Evolutionary conservation across 164 flowering plant species (phyloP).

Genomic region (Tinospora cordifolia): DNA sequence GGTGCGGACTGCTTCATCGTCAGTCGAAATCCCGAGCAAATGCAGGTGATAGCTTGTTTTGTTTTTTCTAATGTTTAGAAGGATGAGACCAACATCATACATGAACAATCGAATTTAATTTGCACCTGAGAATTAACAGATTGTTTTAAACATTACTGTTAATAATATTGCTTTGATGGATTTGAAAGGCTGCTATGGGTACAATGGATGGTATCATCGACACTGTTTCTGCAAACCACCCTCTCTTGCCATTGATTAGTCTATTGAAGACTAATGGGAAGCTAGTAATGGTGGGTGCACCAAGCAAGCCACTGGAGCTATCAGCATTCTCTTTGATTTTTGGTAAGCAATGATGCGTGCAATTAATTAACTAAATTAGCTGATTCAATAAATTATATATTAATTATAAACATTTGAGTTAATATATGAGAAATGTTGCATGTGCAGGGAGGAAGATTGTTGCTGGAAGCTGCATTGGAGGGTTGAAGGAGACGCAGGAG

Average conservation of each 20-base stretch:
- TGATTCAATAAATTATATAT: too few species aligned
- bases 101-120: too few species aligned
- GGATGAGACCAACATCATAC: too few species aligned
- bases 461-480: slow-evolving; percentile 33
- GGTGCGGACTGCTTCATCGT: slow-evolving; percentile 56
- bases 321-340: slow-evolving; percentile 31
- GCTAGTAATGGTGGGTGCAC: slow-evolving; percentile 49
- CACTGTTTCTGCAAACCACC: slow-evolving; percentile 49
- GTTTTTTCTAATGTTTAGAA: too few species aligned
- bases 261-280: slow-evolving; percentile 46
- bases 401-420: too few species aligned
- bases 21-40: slow-evolving; percentile 40
- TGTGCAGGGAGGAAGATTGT: slow-evolving; percentile 30
- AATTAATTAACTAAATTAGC: too few species aligned
- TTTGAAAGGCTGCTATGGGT: slow-evolving; percentile 35
- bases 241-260: slow-evolving; percentile 36
- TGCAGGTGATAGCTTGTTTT: slow-evolving; percentile 27
- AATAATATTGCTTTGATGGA: neutral
- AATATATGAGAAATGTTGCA: too few species aligned
- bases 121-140: neutral
- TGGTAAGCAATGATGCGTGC: slow-evolving; percentile 40
- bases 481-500: slow-evolving; percentile 39
- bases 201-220: slow-evolving; percentile 53
- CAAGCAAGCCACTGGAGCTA: slow-evolving; percentile 41
- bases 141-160: neutral